Percentiles rank a stretch among this genome's conserved stretches.
Evolutionary conservation across 805 yeast species (phyloP).

Genomic region (Metschnikowia proteae): DNA sequence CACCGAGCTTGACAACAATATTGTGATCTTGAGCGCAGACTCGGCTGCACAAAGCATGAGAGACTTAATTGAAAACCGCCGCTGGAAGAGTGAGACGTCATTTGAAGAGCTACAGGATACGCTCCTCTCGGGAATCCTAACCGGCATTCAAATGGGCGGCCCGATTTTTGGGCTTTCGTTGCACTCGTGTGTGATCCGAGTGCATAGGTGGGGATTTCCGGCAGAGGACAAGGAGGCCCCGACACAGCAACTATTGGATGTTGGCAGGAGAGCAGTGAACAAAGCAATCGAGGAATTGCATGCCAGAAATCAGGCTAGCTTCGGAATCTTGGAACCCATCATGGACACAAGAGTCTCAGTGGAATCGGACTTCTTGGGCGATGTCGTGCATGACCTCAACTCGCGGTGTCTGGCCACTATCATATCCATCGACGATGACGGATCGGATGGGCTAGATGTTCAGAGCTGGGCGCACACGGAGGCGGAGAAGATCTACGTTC

Average conservation of each 20-base stretch:
- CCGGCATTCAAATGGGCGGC: constrained; percentile 68
- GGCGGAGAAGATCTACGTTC: constrained; percentile 64
- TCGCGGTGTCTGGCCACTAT: constrained; percentile 75
- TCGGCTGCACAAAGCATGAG: constrained; percentile 28
- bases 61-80: constrained; percentile 26
- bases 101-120: constrained; percentile 52
- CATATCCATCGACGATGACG: constrained; percentile 64
- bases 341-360: constrained; percentile 73
- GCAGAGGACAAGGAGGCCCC: constrained; percentile 38
- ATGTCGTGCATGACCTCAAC: constrained; percentile 79
- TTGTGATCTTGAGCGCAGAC: constrained; percentile 33
- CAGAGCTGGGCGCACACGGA: constrained; percentile 49
- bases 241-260: constrained; percentile 40
- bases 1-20: constrained; percentile 47
- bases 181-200: constrained; percentile 55
- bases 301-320: constrained; percentile 22
- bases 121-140: constrained; percentile 54
- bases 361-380: constrained; percentile 71
- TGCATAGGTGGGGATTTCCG: constrained; percentile 53
- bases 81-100: constrained; percentile 49
- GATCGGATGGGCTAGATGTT: constrained; percentile 31
- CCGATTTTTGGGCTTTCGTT: constrained; percentile 53
- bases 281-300: constrained; percentile 21
- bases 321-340: constrained; percentile 76
- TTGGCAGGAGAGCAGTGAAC: constrained; percentile 37